These are phyloP conservation scores for Marsdenia floribunda DNA, from an alignment of 257 asterid genomes.

Conservation along the genomic window DNA sequence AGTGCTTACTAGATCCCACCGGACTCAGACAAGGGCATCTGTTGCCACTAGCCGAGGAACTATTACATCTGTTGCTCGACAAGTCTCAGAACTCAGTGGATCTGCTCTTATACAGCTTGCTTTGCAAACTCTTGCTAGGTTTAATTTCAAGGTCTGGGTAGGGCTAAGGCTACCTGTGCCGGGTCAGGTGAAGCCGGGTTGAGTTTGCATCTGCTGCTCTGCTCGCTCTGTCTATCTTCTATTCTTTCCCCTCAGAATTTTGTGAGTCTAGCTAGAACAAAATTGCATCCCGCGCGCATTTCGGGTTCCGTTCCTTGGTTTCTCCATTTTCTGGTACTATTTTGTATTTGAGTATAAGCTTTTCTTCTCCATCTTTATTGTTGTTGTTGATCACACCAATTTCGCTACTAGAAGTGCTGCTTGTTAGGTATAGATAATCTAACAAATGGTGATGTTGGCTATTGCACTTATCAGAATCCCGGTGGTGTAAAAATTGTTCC, in stretches of 20 bases:
- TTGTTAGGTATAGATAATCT: not conserved
- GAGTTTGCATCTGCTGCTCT: no score
- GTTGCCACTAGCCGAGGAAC: slow-evolving; percentile 50
- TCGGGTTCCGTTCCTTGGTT: not conserved
- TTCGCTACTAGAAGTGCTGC: not conserved
- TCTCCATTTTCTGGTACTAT: not conserved
- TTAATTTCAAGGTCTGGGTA: slow-evolving; percentile 85
- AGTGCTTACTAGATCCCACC: slow-evolving; percentile 74
- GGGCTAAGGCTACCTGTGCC: no score
- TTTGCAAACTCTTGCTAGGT: slow-evolving; percentile 81
- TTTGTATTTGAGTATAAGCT: not conserved
- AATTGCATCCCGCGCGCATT: not conserved
- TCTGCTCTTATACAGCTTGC: slow-evolving; percentile 92
- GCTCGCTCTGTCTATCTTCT: no score
- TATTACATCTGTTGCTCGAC: slow-evolving; percentile 52
- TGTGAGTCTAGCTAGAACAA: not conserved
- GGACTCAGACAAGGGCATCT: slow-evolving; percentile 62
- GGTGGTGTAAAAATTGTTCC: not conserved
- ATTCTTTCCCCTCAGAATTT: no score
- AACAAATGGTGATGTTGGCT: not conserved
- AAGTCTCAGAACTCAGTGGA: slow-evolving; percentile 76
- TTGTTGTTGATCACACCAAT: not conserved
- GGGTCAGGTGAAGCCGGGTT: no score
- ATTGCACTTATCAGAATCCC: not conserved
- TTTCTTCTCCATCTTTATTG: not conserved